A percentile compares a stretch with the other conserved stretches of the same genome.
Conservation (phyloP, 208 protist species). For the Leishmania major region DNA sequence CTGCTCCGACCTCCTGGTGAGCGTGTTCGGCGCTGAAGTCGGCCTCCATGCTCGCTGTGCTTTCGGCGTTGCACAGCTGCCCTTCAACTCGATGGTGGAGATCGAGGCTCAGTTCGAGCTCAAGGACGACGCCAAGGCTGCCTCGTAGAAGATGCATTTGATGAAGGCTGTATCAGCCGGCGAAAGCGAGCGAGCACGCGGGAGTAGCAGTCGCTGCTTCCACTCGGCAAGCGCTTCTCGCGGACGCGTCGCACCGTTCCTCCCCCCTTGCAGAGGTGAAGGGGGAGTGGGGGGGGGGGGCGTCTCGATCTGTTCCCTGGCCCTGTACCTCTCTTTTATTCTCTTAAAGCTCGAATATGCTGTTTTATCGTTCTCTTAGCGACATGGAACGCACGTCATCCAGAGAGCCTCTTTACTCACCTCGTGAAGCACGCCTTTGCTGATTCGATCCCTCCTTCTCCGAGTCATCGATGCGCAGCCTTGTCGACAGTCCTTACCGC, state of each 20-base stretch:
- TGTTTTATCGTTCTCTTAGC: neutral
- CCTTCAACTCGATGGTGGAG: conserved; percentile 70
- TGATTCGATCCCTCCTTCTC: neutral
- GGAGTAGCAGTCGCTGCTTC: neutral
- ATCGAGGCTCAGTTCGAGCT: conserved; percentile 73
- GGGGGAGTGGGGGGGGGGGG: neutral
- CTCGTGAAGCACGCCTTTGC: neutral
- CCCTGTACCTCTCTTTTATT: neutral
- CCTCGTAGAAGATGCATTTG: neutral
- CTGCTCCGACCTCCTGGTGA: conserved; percentile 71
- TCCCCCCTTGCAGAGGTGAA: neutral
- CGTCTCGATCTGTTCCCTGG: neutral
- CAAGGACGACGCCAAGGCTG: neutral
- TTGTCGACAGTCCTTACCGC: neutral
- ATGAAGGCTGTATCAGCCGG: neutral
- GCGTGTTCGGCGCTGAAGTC: conserved; percentile 67
- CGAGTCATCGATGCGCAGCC: neutral
- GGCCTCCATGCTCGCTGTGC: conserved; percentile 77
- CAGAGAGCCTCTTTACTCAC: neutral
- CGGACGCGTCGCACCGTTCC: neutral
- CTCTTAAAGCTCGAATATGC: neutral
- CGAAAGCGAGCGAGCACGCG: neutral
- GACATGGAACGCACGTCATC: neutral
- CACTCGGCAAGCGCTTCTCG: neutral
- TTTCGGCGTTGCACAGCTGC: conserved; percentile 73